Evolutionary conservation across 768 basidiomycete genomes (phyloP), one percentile per base, ranked within the genome.

Genomic region (Exidia glandulosa): DNA sequence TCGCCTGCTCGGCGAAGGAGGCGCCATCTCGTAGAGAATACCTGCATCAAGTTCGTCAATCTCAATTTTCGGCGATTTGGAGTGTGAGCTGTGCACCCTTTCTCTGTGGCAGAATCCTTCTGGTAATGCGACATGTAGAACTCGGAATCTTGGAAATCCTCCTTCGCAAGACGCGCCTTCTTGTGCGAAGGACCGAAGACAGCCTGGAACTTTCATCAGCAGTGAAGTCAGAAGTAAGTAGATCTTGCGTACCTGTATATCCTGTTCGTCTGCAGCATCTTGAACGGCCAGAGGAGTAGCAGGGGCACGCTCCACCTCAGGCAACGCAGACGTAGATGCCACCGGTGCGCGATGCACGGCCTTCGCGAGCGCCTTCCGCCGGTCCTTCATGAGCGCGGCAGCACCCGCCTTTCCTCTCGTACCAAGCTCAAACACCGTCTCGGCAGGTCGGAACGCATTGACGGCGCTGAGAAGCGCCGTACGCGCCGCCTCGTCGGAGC

Each of bases 61-160:
- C 30, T 57, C 19, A 45, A 55, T 57, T 58, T 10, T 48, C 30
- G 57, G 4, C 23, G n/a, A 27, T 27, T 16, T 7, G 14, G 19
- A 32, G 6, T 13, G 4, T 36, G 32, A 5, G 33, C n/a, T 23
- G 57, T 79, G 60, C 70, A 93, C 94, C 94, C 94, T 74, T 90
- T 91, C 69, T 98, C 94, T 1, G 91, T 86, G 57, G 79, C 76
- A 34, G 88, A 86, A 62, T 87, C 91, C 67, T 89, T 90, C 70
- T 94, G 92, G 66, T 86, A 85, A 75, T 98, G 85, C 2, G 90
- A 88, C 82, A 98, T 85, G 72, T 94, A 98, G 67, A 91, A 95
- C 36, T 90, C 86, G 2, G 84, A 79, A 65, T 97, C 94, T 10
- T 83, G 82, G 72, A 78, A 94, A 45, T 73, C 75, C 16, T 76